phyloP scores from a whole-genome alignment of 2,329 filamentous ascomycete genomes.

The Polychaeton citri region DNA sequence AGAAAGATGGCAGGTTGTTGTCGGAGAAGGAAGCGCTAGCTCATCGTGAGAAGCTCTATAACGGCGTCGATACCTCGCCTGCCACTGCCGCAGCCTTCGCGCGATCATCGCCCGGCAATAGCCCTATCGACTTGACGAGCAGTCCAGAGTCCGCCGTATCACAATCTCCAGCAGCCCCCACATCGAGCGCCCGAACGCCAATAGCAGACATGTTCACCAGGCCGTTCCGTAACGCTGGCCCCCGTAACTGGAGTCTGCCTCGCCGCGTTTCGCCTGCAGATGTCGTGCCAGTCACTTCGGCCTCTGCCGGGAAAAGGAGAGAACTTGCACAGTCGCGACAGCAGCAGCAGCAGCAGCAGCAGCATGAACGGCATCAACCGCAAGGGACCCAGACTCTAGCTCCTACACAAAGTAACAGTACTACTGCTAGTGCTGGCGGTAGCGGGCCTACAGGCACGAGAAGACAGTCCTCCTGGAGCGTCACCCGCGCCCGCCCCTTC shows the following conservation, averaged over 20 bases:
- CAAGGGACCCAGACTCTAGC: not conserved
- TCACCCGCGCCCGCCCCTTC: not conserved
- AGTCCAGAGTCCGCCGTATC: too few relatives aligned
- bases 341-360: not conserved
- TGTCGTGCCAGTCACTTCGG: not conserved
- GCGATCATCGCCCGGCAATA: not conserved
- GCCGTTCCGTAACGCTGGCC: not conserved
- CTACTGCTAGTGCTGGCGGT: not conserved
- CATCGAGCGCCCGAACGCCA: not conserved
- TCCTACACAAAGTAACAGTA: not conserved
- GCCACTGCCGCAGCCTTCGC: not conserved
- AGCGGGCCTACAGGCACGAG: not conserved
- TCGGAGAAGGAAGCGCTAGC: slow-evolving; percentile 36
- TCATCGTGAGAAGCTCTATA: slow-evolving; percentile 31
- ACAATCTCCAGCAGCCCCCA: not conserved
- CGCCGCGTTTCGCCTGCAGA: not conserved
- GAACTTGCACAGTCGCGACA: not conserved
- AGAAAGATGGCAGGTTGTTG: slow-evolving; percentile 33
- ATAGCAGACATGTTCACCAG: not conserved
- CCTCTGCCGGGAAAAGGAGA: not conserved
- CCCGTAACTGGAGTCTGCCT: not conserved
- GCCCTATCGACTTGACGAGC: too few relatives aligned
- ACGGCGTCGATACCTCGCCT: slow-evolving; percentile 26
- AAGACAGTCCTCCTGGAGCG: not conserved
- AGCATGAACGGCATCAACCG: not conserved